A percentile compares a stretch with the other conserved stretches of the same genome.
These are phyloP conservation scores for Truncatella angustata DNA, from an alignment of 2,329 filamentous ascomycete species.

Conservation along the genomic window DNA sequence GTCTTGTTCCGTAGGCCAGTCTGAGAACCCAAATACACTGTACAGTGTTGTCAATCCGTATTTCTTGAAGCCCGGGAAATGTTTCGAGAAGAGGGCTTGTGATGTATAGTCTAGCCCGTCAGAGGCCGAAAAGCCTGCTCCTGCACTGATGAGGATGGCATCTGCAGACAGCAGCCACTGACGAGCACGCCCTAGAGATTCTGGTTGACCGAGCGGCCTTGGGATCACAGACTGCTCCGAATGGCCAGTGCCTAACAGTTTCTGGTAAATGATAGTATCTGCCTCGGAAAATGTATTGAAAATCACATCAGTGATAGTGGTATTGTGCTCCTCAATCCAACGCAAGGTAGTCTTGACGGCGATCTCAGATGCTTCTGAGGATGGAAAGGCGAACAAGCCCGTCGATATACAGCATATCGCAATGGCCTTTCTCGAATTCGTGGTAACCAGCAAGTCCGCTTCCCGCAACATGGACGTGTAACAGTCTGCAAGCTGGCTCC, in stretches of 20 bases:
- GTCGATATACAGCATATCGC: constrained; percentile 34
- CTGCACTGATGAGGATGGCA: constrained; percentile 28
- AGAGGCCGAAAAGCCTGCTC: constrained; percentile 33
- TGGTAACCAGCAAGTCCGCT: constrained; percentile 21
- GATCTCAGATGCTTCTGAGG: constrained; percentile 23
- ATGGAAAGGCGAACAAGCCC: constrained; percentile 33
- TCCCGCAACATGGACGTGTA: constrained; percentile 28
- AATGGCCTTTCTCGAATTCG: constrained; percentile 24
- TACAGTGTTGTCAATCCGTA: constrained; percentile 29
- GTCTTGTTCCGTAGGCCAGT: constrained; percentile 25
- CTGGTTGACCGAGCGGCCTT: neutral
- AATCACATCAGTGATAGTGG: constrained; percentile 27
- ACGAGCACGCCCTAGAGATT: constrained; percentile 11
- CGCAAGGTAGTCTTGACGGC: constrained; percentile 24
- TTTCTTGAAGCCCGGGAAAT: constrained; percentile 27
- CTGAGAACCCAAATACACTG: constrained; percentile 29
- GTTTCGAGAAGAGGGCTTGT: constrained; percentile 23
- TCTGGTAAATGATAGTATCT: constrained; percentile 17
- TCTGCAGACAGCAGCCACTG: constrained; percentile 25
- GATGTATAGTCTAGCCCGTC: constrained; percentile 32
- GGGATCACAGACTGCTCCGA: too few species aligned
- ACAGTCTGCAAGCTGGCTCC: constrained; percentile 24
- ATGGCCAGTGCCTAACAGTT: neutral
- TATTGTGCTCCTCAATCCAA: constrained; percentile 25
- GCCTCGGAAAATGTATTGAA: constrained; percentile 31